Evolutionary conservation across 2,329 filamentous ascomycete genomes (phyloP).

Genomic region (Penicillium brevicompactum): DNA sequence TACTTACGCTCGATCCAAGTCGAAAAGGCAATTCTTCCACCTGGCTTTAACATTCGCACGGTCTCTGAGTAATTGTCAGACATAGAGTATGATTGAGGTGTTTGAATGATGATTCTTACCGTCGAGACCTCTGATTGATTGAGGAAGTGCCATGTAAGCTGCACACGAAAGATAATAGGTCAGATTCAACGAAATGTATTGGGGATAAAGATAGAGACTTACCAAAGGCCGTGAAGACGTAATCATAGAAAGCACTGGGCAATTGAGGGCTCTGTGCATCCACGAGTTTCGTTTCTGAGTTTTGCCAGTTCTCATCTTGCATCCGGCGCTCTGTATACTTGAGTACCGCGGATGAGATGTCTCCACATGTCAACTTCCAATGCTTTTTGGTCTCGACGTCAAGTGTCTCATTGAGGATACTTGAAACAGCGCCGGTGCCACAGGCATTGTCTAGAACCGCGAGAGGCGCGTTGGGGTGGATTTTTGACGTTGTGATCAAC

Average conservation of each 20-base stretch:
- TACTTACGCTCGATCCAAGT: constrained; percentile 39
- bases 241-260: constrained; percentile 43
- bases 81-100: neutral
- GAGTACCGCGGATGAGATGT: constrained; percentile 50
- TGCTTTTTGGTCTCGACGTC: constrained; percentile 39
- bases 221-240: constrained; percentile 53
- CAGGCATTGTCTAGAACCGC: constrained; percentile 57
- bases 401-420: constrained; percentile 47
- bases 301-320: constrained; percentile 49
- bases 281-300: constrained; percentile 45
- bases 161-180: neutral
- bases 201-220: neutral
- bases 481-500: constrained; percentile 17
- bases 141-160: constrained; percentile 49
- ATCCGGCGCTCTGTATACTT: constrained; percentile 44
- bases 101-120: constrained; percentile 26
- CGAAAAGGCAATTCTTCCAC: constrained; percentile 36
- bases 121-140: constrained; percentile 42
- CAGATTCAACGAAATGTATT: neutral
- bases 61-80: constrained; percentile 24
- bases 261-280: constrained; percentile 53
- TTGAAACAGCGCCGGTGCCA: constrained; percentile 54
- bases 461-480: constrained; percentile 22
- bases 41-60: constrained; percentile 37
- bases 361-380: constrained; percentile 55